phyloP scores from a whole-genome alignment of 1,139 yeast species.

The Candida smagusa region DNA sequence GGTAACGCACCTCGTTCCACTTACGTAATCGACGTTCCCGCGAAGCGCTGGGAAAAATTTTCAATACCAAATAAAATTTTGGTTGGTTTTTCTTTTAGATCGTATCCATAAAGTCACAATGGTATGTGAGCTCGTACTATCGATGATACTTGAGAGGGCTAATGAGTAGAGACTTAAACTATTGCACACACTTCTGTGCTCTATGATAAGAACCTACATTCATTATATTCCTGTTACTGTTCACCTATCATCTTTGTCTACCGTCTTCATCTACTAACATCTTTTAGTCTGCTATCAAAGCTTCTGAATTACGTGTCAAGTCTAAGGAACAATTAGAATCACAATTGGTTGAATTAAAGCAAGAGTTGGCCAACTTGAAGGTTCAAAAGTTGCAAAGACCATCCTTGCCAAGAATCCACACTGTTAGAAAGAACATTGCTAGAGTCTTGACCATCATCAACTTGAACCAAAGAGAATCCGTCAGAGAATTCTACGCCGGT shows the following conservation, averaged over 20 bases:
- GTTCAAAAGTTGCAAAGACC: conserved; percentile 93
- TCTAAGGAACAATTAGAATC: conserved; percentile 94
- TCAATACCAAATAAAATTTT: background rate
- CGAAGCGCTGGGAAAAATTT: background rate
- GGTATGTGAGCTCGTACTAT: conserved; percentile 16
- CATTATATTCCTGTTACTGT: too few species aligned
- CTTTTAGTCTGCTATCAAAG: conserved; percentile 82
- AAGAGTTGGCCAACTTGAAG: conserved; percentile 93
- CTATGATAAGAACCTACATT: too few species aligned
- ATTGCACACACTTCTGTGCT: background rate
- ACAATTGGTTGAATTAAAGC: conserved; percentile 94
- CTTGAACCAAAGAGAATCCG: conserved; percentile 95
- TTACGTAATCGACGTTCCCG: conserved; percentile 1
- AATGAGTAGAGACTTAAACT: background rate
- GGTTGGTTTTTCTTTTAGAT: conserved; percentile 3
- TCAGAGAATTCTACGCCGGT: conserved; percentile 93
- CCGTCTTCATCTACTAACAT: conserved; percentile 20
- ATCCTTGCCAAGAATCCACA: conserved; percentile 91
- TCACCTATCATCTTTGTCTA: background rate
- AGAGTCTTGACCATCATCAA: conserved; percentile 96
- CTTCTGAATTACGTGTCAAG: conserved; percentile 96
- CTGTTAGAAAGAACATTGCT: conserved; percentile 98
- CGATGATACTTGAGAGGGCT: too few species aligned
- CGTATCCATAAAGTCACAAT: conserved; percentile 18
- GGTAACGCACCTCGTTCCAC: background rate